Percentiles rank a stretch among this genome's conserved stretches.
Evolutionary conservation across 345 rosid species (phyloP).

Genomic region (Angophora floribunda): DNA sequence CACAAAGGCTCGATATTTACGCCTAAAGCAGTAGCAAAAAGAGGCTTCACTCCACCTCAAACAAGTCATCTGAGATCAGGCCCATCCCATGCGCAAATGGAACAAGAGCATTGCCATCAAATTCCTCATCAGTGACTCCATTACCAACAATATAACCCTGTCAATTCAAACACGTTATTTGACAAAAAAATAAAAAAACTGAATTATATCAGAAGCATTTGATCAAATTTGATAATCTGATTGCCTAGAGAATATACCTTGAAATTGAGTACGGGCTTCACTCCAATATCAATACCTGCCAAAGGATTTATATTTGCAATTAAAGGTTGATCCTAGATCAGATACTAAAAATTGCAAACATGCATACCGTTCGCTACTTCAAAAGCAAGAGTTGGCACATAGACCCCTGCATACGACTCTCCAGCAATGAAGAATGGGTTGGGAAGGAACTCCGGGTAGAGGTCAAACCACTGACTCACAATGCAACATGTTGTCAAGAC

Average conservation of each 20-base stretch:
- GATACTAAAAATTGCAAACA: neutral
- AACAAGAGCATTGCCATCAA: constrained; percentile 84
- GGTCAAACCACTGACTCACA: constrained; percentile 63
- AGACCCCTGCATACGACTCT: constrained; percentile 93
- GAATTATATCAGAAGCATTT: neutral
- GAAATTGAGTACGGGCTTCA: constrained; percentile 53
- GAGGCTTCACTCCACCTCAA: constrained; percentile 29
- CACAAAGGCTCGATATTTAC: neutral
- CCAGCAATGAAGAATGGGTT: constrained; percentile 80
- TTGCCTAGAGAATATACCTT: constrained; percentile 28
- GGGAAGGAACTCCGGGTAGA: constrained; percentile 66
- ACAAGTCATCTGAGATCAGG: constrained; percentile 67
- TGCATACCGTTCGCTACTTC: constrained; percentile 61
- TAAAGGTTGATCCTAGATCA: neutral
- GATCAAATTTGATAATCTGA: neutral
- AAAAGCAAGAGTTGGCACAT: constrained; percentile 73
- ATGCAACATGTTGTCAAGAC: neutral
- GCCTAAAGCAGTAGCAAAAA: neutral
- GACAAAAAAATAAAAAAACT: neutral
- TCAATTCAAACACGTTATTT: neutral
- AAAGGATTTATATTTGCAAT: neutral
- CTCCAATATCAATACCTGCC: constrained; percentile 54
- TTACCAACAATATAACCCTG: constrained; percentile 96
- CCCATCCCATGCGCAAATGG: constrained; percentile 94
- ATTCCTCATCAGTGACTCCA: constrained; percentile 65